Base-by-base conservation (phyloP, 306 rosid genomes). In the Fragaria vesca region DNA sequence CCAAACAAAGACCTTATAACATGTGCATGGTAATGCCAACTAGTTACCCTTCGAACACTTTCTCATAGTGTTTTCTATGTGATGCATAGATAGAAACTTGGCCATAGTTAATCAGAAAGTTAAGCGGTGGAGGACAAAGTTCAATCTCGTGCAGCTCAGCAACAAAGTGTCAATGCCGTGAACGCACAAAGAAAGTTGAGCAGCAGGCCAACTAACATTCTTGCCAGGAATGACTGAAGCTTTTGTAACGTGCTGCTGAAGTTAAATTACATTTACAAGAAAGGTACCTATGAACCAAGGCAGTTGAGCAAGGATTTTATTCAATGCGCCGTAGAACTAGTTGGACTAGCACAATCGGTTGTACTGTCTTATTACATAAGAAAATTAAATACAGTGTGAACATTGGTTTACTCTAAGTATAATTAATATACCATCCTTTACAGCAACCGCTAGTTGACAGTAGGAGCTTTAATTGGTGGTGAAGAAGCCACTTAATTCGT, bases 331-430 rank as follows among this genome's bases (percentile, higher is more conserved):
- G 57, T 46, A 11, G 30, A 67, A 67, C 73, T 43, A 15, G 73
- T 42, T 66, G 73, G 15, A 12, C 73, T 69, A n/a, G 54, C 34
- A 46, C 38, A 34, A 66, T 54, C 52, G 12, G 26, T n/a, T 43
- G 12, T 42, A 52, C 4, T 8, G 20, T 40, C 40, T 55, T 57
- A 73, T 16, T 26, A 8, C 66, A 74, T 8, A 26, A 42, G 20
- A 38, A 16, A 34, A 58, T 60, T 75, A 75, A 62, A 43, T 75
- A 75, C 66, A 40, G 9, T 61, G 47, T 30, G 30, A 30, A 61
- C 32, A 61, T 43, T 62, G 60, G 60, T 61, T 45, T 60, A 38
- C 6, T 38, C 42, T 38, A 21, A 38, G 55, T 61, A 75, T 61
- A 61, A 75, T 61, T 24, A 28, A 34, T 18, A 26, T 10, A 4